These are phyloP conservation scores for Leishmania mexicana DNA, from an alignment of 208 protist species.

Conservation along the genomic window DNA sequence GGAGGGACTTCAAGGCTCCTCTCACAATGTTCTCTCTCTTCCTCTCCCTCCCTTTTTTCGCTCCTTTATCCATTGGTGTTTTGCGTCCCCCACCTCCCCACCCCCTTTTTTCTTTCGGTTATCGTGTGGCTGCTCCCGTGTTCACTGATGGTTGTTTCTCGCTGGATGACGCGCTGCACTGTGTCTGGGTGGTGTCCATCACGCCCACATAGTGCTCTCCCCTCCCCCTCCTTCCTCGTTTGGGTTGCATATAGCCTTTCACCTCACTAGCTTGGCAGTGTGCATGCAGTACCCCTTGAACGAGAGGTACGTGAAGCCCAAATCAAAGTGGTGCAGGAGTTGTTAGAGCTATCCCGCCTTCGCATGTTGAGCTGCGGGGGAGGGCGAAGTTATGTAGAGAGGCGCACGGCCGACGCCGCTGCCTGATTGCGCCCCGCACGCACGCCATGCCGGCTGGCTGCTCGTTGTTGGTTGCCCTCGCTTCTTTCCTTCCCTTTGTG, in stretches of 20 bases:
- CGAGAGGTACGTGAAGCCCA: not conserved
- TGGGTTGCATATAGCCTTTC: not conserved
- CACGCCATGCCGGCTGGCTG: not conserved
- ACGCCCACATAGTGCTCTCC: not conserved
- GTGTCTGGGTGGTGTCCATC: not conserved
- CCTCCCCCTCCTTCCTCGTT: not conserved
- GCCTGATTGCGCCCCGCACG: not conserved
- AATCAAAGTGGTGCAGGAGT: not conserved
- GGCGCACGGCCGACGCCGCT: too few relatives aligned
- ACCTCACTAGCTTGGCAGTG: not conserved
- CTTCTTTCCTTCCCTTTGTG: not conserved
- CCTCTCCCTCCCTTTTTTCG: not conserved
- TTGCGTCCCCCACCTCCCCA: not conserved
- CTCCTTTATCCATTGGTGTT: not conserved
- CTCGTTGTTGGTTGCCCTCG: not conserved
- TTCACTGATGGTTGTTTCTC: not conserved
- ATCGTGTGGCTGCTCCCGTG: not conserved
- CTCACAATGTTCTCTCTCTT: not conserved
- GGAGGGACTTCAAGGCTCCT: not conserved
- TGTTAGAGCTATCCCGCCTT: not conserved
- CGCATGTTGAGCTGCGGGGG: not conserved
- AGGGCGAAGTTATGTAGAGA: not conserved
- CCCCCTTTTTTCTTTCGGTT: not conserved
- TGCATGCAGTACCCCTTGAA: not conserved
- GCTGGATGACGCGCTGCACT: not conserved